phyloP scores from a whole-genome alignment of 148 eudicot species.

The Mesembryanthemum crystallinum region DNA sequence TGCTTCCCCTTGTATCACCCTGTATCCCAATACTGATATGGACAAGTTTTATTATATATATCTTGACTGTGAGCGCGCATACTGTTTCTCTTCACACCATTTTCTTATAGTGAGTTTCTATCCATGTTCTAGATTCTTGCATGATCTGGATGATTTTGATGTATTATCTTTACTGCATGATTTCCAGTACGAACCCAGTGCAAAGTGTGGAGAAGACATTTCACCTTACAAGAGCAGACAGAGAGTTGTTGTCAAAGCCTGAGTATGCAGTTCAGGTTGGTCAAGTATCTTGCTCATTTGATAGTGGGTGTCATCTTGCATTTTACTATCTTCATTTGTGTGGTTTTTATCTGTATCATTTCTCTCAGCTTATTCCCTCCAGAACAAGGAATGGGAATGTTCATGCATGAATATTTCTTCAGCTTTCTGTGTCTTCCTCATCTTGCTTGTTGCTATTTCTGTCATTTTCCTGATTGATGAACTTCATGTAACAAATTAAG shows the following conservation, averaged over 20 bases:
- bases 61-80: neutral
- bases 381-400: neutral
- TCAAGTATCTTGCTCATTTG: constrained; percentile 1
- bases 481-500: neutral
- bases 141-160: neutral
- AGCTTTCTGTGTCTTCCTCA: neutral
- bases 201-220: constrained; percentile 61
- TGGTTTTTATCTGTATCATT: neutral
- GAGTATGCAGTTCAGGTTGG: constrained; percentile 71
- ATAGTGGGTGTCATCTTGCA: neutral
- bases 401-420: neutral
- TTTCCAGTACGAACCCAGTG: constrained; percentile 47
- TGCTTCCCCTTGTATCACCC: neutral
- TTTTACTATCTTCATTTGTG: neutral
- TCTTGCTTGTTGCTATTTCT: neutral
- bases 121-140: neutral
- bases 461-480: neutral
- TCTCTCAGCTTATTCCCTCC: neutral
- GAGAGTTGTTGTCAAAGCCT: constrained; percentile 45
- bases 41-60: neutral
- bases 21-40: neutral
- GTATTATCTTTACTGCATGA: neutral
- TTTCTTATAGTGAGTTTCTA: neutral
- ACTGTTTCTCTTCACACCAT: neutral
- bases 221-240: constrained; percentile 59